Evolutionary conservation across 352 stramenopile species (phyloP).

Genomic region (Phytophthora nicotianae): DNA sequence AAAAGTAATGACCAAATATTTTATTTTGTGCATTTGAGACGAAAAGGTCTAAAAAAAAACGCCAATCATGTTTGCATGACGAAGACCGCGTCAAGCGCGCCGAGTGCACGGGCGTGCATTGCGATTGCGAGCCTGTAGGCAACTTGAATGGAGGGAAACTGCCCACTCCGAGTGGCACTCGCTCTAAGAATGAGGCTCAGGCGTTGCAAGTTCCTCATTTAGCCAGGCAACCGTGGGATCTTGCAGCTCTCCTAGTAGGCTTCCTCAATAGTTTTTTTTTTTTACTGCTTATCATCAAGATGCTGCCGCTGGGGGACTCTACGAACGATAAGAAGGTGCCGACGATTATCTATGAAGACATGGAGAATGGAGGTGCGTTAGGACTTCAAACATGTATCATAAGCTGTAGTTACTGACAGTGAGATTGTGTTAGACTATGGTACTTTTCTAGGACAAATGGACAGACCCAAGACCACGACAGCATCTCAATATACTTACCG

Average conservation of each 20-base stretch:
- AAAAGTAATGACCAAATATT: too few species aligned
- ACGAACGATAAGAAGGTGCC: slow-evolving; percentile 16
- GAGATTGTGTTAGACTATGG: slow-evolving; percentile 25
- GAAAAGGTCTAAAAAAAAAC: too few species aligned
- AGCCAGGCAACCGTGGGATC: too few species aligned
- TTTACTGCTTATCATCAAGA: not conserved
- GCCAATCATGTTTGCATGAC: too few species aligned
- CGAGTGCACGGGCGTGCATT: too few species aligned
- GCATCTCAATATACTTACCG: slow-evolving; percentile 7
- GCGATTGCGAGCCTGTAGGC: too few species aligned
- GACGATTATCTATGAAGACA: slow-evolving; percentile 34
- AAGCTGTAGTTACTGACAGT: not conserved
- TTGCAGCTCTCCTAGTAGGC: too few species aligned
- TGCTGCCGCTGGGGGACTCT: slow-evolving; percentile 19
- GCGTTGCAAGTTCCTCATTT: too few species aligned
- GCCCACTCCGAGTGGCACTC: not conserved
- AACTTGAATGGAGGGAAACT: too few species aligned
- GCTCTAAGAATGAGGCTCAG: not conserved
- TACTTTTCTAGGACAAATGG: slow-evolving; percentile 28
- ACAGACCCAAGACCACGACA: slow-evolving; percentile 2
- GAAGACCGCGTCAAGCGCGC: too few species aligned
- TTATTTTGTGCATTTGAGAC: too few species aligned
- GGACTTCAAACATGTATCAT: not conserved
- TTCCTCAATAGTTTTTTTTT: too few species aligned
- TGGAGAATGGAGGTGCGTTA: slow-evolving; percentile 25